A percentile compares a stretch with the other conserved stretches of the same genome.
These are phyloP conservation scores for Sugiyamaella grinbergsii DNA, from an alignment of 1,139 yeast species.

Conservation along the genomic window DNA sequence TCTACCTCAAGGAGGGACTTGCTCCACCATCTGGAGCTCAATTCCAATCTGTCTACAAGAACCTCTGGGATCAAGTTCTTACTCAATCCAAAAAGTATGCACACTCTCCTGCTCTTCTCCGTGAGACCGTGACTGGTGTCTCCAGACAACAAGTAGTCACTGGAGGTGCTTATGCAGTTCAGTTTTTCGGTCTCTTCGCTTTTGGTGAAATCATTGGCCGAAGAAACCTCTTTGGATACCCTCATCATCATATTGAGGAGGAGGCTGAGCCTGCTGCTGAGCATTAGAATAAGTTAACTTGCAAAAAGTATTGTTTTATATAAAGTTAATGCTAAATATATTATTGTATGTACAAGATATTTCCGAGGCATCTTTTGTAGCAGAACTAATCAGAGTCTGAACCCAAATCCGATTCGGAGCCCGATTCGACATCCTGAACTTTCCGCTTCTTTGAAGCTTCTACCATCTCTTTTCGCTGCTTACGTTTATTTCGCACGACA, in stretches of 20 bases:
- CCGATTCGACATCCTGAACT: conserved; percentile 29
- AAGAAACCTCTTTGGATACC: conserved; percentile 86
- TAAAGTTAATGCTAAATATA: conserved; percentile 16
- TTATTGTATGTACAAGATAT: not conserved
- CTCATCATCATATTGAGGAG: conserved; percentile 36
- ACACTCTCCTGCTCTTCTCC: conserved; percentile 39
- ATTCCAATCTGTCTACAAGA: conserved; percentile 74
- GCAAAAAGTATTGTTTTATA: conserved; percentile 9
- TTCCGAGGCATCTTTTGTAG: no score
- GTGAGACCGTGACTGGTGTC: conserved; percentile 48
- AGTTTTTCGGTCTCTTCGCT: conserved; percentile 87
- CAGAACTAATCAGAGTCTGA: not conserved
- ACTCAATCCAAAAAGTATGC: conserved; percentile 51
- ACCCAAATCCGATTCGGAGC: conserved; percentile 1
- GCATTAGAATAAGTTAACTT: conserved; percentile 16
- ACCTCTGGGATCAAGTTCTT: conserved; percentile 51
- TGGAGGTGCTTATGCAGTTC: conserved; percentile 77
- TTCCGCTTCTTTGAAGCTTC: conserved; percentile 73
- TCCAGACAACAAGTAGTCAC: conserved; percentile 60
- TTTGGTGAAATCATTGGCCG: conserved; percentile 97
- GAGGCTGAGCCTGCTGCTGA: conserved; percentile 14
- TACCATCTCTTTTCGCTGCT: conserved; percentile 68
- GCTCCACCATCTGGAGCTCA: conserved; percentile 86
- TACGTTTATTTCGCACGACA: conserved; percentile 64
- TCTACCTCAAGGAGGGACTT: conserved; percentile 87